Base-by-base conservation (phyloP, 495 filamentous ascomycete genomes). In the Penicillium lagena region DNA sequence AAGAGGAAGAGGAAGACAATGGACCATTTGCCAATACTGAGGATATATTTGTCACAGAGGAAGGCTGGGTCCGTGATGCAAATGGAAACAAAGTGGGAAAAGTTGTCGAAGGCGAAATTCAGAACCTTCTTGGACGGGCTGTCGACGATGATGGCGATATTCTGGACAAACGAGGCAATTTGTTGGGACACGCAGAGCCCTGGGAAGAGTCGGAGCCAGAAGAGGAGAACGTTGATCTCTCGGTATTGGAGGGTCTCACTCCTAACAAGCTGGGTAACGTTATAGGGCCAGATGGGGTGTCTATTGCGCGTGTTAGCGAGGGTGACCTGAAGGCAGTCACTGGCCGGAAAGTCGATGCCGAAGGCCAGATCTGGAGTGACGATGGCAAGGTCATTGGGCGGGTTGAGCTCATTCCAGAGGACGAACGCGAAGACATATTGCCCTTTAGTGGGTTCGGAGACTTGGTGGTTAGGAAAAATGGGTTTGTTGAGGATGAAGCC, bases 181-280 rank as follows among this genome's bases (percentile, higher is more conserved):
- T 79, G 35, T 71, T 82, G 43, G 80, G 78, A 28, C 74, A 76
- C 37, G 79, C 78, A 17, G 80, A 84, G 56, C 76, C 75, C 40
- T 78, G 67, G 29, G 74, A 73, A 2, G 74, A 78, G 52, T 66
- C 69, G 22, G 77, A 76, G 52, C 35, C 46, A 1, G 46, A 53
- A 36, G 48, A 52, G 17, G 55, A 59, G 35, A 9, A 41, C 35
- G 46, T 49, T 33, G 85, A 94, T 57, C 71, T 85, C 15, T 85
- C 83, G 0, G 63, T 75, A 22, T 67, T 93, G 28, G 77, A 81
- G 29, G 79, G 78, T 45, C 77, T 78, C 58, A 76, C 69, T 31
- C 78, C 89, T 57, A 91, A 95, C 68, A 93, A 93, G 64, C 75
- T 72, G 7, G 89, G 89, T 36, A 90, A 91, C 36, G 78, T 90